phyloP scores from a whole-genome alignment of 164 flowering plant species.

The Vitis cinerea region DNA sequence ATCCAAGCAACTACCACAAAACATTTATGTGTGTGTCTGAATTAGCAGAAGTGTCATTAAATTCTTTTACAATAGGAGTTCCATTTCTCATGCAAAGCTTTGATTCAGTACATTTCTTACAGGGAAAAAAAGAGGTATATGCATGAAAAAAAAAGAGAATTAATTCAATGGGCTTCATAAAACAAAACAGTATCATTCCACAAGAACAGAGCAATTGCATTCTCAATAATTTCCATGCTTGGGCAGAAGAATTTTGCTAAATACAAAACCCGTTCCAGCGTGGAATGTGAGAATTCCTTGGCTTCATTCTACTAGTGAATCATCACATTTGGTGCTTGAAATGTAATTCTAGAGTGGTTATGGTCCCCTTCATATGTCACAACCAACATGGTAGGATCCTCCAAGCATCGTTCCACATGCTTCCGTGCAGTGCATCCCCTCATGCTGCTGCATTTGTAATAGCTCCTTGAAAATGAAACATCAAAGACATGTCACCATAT shows the following conservation, averaged over 20 bases:
- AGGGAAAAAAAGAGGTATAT: background rate
- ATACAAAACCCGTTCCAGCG: background rate
- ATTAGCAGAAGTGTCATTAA: too few species aligned
- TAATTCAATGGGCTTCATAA: background rate
- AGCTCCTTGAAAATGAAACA: slow-evolving; percentile 29
- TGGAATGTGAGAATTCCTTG: background rate
- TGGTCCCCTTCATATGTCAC: slow-evolving; percentile 46
- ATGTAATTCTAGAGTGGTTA: slow-evolving; percentile 28
- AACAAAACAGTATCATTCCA: background rate
- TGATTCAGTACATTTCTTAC: background rate
- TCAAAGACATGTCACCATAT: background rate
- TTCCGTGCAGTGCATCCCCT: slow-evolving; percentile 50
- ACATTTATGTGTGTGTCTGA: too few species aligned
- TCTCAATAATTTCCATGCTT: slow-evolving; percentile 1
- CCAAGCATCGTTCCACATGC: slow-evolving; percentile 38
- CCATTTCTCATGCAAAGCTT: background rate
- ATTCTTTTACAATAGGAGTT: background rate
- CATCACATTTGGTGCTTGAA: slow-evolving; percentile 13
- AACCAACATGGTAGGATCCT: slow-evolving; percentile 36
- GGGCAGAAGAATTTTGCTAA: background rate
- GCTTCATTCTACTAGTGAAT: slow-evolving; percentile 2
- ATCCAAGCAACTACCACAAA: too few species aligned
- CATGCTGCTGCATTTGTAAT: slow-evolving; percentile 42
- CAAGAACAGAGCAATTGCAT: background rate
- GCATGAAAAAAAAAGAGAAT: background rate